Base-by-base conservation (phyloP, 2,329 filamentous ascomycete genomes). In the Colletotrichum cuscutae region DNA sequence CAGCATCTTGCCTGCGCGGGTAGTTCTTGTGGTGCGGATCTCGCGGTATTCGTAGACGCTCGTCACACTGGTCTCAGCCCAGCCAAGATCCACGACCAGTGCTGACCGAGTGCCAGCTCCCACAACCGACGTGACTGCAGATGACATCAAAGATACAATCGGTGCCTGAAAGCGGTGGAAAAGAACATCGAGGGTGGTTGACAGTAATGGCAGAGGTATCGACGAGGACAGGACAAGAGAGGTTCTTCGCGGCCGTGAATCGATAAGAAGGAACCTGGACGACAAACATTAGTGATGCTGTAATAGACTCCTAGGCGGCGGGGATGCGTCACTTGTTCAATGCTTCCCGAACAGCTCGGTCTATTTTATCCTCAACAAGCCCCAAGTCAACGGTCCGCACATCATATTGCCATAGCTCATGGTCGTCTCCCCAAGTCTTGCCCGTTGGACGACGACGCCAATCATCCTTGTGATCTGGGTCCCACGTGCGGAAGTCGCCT, bases 11-110 rank as follows among this genome's bases (percentile, higher is more conserved):
- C 93, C 95, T 42, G 91, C 95, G 75, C 97, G 88, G 15, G 94
- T 87, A 52, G 90, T 96, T 66, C 94, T 89, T 69, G 87, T 89
- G 66, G 90, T 90, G 19, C 88, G 86, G 1, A 98, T 90, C 80
- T 97, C 95, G 66, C 94, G 92, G 80, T 95, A 98, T 82, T 99
- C 97, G 79, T 95, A 98, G 7, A 98, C 88, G 6, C 92, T 93
- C 0, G 95, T 97, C 26, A 97, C 90, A 0, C 92, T 89, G 0
- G 95, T 97, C 82, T 98, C 97, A 54, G 91, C 89, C 97, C 97
- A 99, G 56, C 96, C 97, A 73, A 99, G 88, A 79, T 99, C 95
- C 49, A 99, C 87, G 0, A 98, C 90, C 54, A 99, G 82, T 1
- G 93, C 95, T n/a, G 94, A 94, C 15, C 97, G 91, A 53, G 97